These are phyloP conservation scores for Penicillium hordei DNA, from an alignment of 2,329 filamentous ascomycete species.

Conservation along the genomic window DNA sequence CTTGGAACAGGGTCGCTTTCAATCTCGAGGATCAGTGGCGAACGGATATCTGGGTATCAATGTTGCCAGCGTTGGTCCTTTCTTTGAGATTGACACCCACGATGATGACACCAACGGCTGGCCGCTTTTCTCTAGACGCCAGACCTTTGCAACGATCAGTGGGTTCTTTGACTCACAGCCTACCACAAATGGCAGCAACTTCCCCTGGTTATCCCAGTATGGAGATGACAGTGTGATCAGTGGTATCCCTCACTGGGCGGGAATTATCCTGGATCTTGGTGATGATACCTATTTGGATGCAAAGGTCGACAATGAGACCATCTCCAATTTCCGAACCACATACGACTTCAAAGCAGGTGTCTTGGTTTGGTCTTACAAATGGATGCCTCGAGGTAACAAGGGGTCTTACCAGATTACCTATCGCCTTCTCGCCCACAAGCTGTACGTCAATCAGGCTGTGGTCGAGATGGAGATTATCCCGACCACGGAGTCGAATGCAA, in stretches of 20 bases:
- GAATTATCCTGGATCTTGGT: constrained; percentile 58
- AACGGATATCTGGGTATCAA: constrained; percentile 67
- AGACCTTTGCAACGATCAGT: constrained; percentile 66
- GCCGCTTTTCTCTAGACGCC: constrained; percentile 64
- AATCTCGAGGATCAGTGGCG: constrained; percentile 59
- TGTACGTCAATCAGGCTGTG: constrained; percentile 61
- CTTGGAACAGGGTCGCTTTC: constrained; percentile 59
- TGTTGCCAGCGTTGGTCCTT: constrained; percentile 62
- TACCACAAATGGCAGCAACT: constrained; percentile 61
- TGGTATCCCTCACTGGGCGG: constrained; percentile 69
- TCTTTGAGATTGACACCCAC: constrained; percentile 60
- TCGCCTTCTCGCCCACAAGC: constrained; percentile 64
- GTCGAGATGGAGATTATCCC: constrained; percentile 62
- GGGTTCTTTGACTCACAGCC: constrained; percentile 66
- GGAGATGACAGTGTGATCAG: constrained; percentile 69
- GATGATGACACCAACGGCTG: constrained; percentile 63
- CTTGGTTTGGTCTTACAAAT: constrained; percentile 64
- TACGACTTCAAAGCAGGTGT: constrained; percentile 64
- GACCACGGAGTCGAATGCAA: constrained; percentile 53
- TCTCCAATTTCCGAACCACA: constrained; percentile 61
- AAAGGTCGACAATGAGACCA: constrained; percentile 57
- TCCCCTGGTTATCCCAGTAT: constrained; percentile 67
- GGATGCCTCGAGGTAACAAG: constrained; percentile 55
- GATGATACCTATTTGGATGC: constrained; percentile 59
- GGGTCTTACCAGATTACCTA: constrained; percentile 61